Conservation (phyloP, 164 flowering plant species). For the Magnolia changhungtana region DNA sequence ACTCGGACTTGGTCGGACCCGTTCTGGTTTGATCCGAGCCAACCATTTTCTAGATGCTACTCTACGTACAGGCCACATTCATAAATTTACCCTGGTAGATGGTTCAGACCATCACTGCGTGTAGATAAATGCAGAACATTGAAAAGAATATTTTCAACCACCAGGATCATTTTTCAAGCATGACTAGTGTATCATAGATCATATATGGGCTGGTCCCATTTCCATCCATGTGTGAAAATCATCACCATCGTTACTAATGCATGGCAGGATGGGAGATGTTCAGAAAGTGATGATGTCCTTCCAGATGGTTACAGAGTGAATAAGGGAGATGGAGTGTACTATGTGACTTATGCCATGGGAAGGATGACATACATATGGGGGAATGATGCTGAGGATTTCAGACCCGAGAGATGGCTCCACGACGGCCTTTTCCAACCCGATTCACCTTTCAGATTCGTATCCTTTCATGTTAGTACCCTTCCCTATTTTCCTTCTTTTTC, state of each 20-base stretch:
- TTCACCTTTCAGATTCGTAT: conserved; percentile 65
- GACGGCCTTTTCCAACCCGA: conserved; percentile 59
- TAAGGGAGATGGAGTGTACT: conserved; percentile 58
- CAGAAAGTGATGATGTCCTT: conserved; percentile 55
- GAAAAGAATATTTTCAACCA: no score
- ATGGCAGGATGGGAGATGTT: conserved; percentile 55
- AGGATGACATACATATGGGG: conserved; percentile 78
- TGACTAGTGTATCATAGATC: no score
- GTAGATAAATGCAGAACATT: no score
- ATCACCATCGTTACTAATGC: neutral
- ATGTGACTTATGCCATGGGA: conserved; percentile 72
- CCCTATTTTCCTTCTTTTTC: neutral
- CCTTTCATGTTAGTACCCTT: conserved; percentile 53
- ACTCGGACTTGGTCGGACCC: no score
- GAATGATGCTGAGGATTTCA: conserved; percentile 61
- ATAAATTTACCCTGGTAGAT: no score
- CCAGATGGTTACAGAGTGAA: conserved; percentile 66
- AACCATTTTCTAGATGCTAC: no score
- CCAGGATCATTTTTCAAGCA: no score
- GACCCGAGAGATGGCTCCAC: conserved; percentile 67
- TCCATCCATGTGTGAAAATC: no score
- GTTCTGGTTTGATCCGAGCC: no score
- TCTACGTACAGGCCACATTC: no score
- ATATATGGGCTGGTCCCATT: no score
- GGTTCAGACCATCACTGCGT: no score